Base-by-base conservation (phyloP, 805 yeast genomes). In the Clavispora vitiphila region DNA sequence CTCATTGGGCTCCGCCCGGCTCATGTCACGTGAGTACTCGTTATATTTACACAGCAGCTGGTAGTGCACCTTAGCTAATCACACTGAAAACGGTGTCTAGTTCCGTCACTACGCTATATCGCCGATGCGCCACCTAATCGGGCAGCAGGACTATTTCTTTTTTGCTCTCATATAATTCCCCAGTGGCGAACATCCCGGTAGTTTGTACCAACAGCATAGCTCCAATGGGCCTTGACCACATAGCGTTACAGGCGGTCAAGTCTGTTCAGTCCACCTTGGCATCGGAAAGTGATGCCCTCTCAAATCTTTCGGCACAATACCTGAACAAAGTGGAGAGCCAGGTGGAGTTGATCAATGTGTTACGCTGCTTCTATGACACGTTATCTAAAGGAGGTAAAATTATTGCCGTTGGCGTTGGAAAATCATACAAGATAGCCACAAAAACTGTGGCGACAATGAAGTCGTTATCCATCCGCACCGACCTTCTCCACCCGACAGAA, bases 401-500 rank as follows among this genome's bases (percentile, higher is more conserved):
- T 12, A 80, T 89, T 4, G 60, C 86, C 19, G 75, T 86, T 16
- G 96, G 96, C 9, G 83, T 89, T 60, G 96, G 96, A 2, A 88
- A 88, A 60, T 82, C 91, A 1, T 78, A 68, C 62, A 86, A 86
- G 61, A 84, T 88, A 25, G 95, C 88, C 11, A 69, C 75, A 42
- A 88, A 88, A 61, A 65, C 83, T 11, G 86, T 78, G 40, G 95
- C 96, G 8, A 88, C 96, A 4, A 66, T 88, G 61, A 86, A 83
- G 56, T 86, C 96, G 0, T 68, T 89, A 43, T 81, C 89, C 23
- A 73, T 88, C 39, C 80, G 78, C 39, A 71, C 95, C 0, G 76
- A 79, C 0, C 51, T 75, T 1, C 64, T 88, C 40, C 96, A 88
- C 56, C 96, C 96, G 0, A 67, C 86, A 4, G 96, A 88, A 46